Base-by-base conservation (phyloP, 441 rosid species). In the Gossypium lobatum region DNA sequence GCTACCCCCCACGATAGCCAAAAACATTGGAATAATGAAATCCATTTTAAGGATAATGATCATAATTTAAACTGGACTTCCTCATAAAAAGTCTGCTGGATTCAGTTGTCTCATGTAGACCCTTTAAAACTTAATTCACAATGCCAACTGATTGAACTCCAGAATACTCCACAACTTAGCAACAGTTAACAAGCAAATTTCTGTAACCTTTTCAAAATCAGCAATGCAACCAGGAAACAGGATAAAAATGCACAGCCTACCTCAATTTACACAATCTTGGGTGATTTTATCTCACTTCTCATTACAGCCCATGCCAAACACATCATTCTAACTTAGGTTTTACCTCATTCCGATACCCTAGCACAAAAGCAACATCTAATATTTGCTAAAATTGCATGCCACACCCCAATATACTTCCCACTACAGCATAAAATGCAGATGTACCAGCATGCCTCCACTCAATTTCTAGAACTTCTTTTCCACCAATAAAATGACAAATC, bases 261-360 rank as follows among this genome's bases (percentile, higher is more conserved):
- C 55, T 42, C 42, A 58, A 20, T 21, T 64, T 39, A 58, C 13
- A 34, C 55, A 58, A 21, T 58, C 20, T 18, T 55, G 20, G 52
- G 39, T 70, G 53, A 17, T 55, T 70, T 34, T 55, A 55, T 37
- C 73, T 34, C 73, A 55, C 50, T 37, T 57, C 34, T 70, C 21
- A 54, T 13, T 31, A 18, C 20, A 37, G 52, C 14, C 64, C 20
- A 55, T 13, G 2, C 13, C 10, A 68, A 50, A 52, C 11, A 0
- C 46, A 26, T 68, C 42, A 68, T 42, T 16, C 28, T 54, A 52
- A 42, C n/a, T 23, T 21, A 45, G 5, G 28, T 59, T 42, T 54
- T 60, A 55, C 31, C 48, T 60, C 67, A 8, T 57, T 58, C 21
- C 23, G 5, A n/a, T 14, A 72, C 42, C 39, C 9, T 25, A 5